Conservation (phyloP, 306 rosid species). For the Rosa lucieae region DNA sequence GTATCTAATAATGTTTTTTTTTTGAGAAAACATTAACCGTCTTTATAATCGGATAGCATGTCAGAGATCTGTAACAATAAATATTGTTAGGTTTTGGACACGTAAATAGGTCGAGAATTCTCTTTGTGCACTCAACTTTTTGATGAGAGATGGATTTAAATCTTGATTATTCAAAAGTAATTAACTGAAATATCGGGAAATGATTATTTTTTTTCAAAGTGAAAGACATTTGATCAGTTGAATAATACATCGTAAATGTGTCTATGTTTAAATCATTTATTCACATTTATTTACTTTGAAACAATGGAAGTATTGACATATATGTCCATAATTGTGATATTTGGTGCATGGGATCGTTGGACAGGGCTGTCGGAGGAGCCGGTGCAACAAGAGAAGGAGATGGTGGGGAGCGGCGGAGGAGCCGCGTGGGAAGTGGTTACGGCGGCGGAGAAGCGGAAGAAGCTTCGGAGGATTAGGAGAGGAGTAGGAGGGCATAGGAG, state of each 20-base stretch:
- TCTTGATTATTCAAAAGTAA: background rate
- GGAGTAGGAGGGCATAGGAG: constrained; percentile 26
- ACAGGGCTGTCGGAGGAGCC: constrained; percentile 93
- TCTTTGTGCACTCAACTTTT: background rate
- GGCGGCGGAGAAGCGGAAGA: constrained; percentile 42
- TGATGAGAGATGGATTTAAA: background rate
- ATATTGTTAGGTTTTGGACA: background rate
- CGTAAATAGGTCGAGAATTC: too few species aligned
- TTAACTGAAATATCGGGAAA: background rate
- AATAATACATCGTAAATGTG: background rate
- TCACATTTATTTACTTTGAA: background rate
- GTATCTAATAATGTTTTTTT: too few species aligned
- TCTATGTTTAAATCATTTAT: background rate
- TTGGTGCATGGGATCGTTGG: background rate
- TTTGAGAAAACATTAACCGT: background rate
- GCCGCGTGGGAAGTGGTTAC: constrained; percentile 50
- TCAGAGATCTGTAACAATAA: background rate
- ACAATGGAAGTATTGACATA: background rate
- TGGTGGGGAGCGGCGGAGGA: constrained; percentile 71
- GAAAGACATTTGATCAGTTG: background rate
- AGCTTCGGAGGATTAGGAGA: constrained; percentile 34
- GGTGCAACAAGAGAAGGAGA: constrained; percentile 78
- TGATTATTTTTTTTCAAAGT: too few species aligned
- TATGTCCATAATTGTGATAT: background rate
- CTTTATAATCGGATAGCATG: background rate